Evolutionary conservation across 306 rosid genomes (phyloP), one percentile per base, ranked within the genome.

Genomic region (Sechiopsis laciniata): DNA sequence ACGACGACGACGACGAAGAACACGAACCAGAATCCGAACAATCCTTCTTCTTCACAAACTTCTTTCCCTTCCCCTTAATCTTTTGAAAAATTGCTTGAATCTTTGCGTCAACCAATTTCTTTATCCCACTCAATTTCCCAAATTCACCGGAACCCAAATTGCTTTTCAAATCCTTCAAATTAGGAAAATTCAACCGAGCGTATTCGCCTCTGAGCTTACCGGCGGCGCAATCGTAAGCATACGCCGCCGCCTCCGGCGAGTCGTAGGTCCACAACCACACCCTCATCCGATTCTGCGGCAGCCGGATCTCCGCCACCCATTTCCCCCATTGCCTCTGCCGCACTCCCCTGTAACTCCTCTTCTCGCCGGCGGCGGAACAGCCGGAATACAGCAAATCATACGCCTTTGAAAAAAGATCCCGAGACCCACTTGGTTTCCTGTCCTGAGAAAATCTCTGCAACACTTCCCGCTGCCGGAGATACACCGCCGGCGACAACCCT

Each of bases 291-390:
- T 94, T 94, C 83, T 94, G 99, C 7, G 97, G 99, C 16, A 94
- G 95, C 64, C 99, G 82, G 24, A 94, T 94, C 73, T 94, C 99
- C 0, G 99, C 99, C 0, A 94, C 99, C 99, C 99, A 94, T 83
- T 94, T 94, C 19, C 97, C 99, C 99, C 99, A 94, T 58, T 94
- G 95, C 72, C 99, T 91, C 92, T 94, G 97, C 16, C 99, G 88
- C 83, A 94, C 99, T 67, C 99, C 99, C 76, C 99, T 94, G 89
- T 94, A 94, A 0, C 84, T 81, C 74, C 91, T 94, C 29, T 87
- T 89, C 91, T 88, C 87, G 58, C 54, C 37, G 37, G 37, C 37
- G 37, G 37, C 37, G 1, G 9, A n/a, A 20, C 40, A 50, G 15
- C 21, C 15, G 17, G 73, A 68, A 68, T 68, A 68, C 5, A 68